Conservation (phyloP, 164 flowering plant species). For the Santalum album region DNA sequence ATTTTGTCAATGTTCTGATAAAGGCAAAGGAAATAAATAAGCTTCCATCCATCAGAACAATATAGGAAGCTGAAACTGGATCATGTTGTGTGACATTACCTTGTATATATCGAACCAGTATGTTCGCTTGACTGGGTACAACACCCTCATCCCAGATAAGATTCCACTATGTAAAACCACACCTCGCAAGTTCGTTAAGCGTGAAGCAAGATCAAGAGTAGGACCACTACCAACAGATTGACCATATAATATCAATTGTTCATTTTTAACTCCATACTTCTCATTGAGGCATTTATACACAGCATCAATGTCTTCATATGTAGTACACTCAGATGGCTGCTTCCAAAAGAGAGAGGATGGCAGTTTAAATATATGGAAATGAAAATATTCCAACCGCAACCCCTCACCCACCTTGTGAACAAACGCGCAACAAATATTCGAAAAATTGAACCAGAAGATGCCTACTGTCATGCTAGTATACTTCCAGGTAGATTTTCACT, state of each 20-base stretch:
- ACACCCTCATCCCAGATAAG: conserved; percentile 85
- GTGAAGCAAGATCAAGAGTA: conserved; percentile 82
- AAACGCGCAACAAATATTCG: too few species aligned
- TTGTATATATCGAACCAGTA: conserved; percentile 97
- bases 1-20: conserved; percentile 88
- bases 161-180: conserved; percentile 90
- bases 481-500: too few species aligned
- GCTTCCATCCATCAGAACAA: neutral
- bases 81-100: conserved; percentile 29
- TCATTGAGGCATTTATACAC: conserved; percentile 83
- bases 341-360: conserved; percentile 18
- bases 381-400: neutral
- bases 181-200: conserved; percentile 62
- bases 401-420: too few species aligned
- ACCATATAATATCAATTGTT: conserved; percentile 77
- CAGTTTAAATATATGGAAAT: conserved; percentile 2
- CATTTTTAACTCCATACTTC: conserved; percentile 80
- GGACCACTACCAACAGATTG: conserved; percentile 99
- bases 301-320: conserved; percentile 91
- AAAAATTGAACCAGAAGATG: too few species aligned
- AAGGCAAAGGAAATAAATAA: conserved; percentile 3
- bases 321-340: conserved; percentile 83
- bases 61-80: neutral
- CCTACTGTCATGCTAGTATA: too few species aligned
- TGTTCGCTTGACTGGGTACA: conserved; percentile 73